Evolutionary conservation across 441 rosid genomes (phyloP), one percentile per base, ranked within the genome.

Genomic region (Dalechampia spathulata): DNA sequence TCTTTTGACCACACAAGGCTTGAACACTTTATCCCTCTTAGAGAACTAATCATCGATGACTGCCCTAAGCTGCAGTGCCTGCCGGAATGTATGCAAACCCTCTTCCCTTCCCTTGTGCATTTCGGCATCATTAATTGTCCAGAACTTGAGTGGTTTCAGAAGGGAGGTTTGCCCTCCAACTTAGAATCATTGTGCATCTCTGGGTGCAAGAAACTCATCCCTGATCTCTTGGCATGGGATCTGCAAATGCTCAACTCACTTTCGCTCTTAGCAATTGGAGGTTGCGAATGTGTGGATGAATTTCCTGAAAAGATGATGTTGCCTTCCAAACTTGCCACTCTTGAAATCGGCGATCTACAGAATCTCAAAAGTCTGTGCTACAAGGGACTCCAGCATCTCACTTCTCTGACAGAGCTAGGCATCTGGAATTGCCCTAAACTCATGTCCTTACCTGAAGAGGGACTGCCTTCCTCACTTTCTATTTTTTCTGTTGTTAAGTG

Each of bases 331-430:
- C 7, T 76, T 47, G 58, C 49, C 28, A 53, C 64, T 60, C 62
- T 76, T n/a, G 13, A 28, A 21, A 75, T 76, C 39, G 19, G 8
- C 8, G 59, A 12, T 3, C 44, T 25, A 55, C 73, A 48, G 4
- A 49, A 66, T 26, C 68, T 81, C 52, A 40, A 1, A 23, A 30
- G 49, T 21, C 28, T 81, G 60, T 58, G 74, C 15, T 30, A 30
- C 34, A 49, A 50, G 43, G 77, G 81, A 52, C 72, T 76, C 71
- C 65, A 43, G 19, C 58, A 70, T 14, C 64, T 69, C 13, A 52
- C 19, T 10, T 59, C 70, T 23, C 45, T 67, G 3, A 37, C 12
- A 34, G 1, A 2, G 8, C 37, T 72, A 6, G 0, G 0, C 1
- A 42, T 67, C 8, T 27, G 7, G 1, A 1, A 53, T 0, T 72